Conservation (phyloP, 2,329 filamentous ascomycete genomes). For the Paecilomyces fulvus region DNA sequence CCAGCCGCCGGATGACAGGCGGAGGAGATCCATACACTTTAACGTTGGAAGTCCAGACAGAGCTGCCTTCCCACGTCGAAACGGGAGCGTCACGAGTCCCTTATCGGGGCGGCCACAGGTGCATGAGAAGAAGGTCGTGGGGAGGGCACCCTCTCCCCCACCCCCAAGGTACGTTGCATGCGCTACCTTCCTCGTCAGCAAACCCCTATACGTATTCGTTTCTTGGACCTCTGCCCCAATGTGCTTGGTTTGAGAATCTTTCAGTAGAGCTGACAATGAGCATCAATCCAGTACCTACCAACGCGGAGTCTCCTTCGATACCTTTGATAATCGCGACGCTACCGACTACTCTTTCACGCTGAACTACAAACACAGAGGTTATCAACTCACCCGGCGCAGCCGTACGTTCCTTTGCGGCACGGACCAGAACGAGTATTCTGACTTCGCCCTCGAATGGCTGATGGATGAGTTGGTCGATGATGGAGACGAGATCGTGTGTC, state of each 20-base stretch:
- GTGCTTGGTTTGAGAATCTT: background rate
- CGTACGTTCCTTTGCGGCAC: slow-evolving; percentile 86
- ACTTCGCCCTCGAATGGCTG: slow-evolving; percentile 87
- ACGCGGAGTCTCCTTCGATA: slow-evolving; percentile 65
- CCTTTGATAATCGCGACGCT: slow-evolving; percentile 58
- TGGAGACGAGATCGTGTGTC: slow-evolving; percentile 85
- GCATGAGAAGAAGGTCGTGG: slow-evolving; percentile 10
- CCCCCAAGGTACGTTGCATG: slow-evolving; percentile 29
- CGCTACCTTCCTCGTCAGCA: background rate
- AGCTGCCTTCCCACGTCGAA: slow-evolving; percentile 17
- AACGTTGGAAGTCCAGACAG: slow-evolving; percentile 21
- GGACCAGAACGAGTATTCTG: slow-evolving; percentile 84
- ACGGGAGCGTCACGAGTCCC: slow-evolving; percentile 16
- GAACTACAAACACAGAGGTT: slow-evolving; percentile 78
- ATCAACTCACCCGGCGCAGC: slow-evolving; percentile 69
- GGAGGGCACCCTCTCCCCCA: slow-evolving; percentile 29
- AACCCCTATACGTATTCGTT: no score
- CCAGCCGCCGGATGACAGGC: slow-evolving; percentile 16
- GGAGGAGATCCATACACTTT: slow-evolving; percentile 33
- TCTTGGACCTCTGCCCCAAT: background rate
- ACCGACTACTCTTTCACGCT: slow-evolving; percentile 70
- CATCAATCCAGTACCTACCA: slow-evolving; percentile 48
- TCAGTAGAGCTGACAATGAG: slow-evolving; percentile 2
- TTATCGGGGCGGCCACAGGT: slow-evolving; percentile 9
- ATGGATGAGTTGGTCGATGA: slow-evolving; percentile 88